Conservation (phyloP, 495 filamentous ascomycete species). For the Penicillium coprophilum region DNA sequence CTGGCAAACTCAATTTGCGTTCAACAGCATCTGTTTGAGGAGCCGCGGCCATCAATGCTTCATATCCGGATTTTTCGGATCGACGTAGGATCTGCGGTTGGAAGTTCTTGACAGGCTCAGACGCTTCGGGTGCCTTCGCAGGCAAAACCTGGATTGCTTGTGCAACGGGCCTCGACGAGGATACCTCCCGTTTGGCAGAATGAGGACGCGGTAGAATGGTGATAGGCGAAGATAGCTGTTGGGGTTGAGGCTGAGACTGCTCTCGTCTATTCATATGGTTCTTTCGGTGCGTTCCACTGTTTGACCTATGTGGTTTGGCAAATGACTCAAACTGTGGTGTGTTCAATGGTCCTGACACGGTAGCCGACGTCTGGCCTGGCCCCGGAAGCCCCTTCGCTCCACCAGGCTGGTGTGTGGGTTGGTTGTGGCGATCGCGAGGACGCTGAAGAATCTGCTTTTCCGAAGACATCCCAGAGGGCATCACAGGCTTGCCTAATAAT, state of each 20-base stretch:
- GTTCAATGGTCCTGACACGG: conserved; percentile 52
- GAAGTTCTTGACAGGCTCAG: conserved; percentile 49
- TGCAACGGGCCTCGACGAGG: conserved; percentile 16
- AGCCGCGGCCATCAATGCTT: conserved; percentile 20
- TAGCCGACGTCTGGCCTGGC: conserved; percentile 38
- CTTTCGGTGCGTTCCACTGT: conserved; percentile 27
- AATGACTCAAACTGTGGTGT: conserved; percentile 48
- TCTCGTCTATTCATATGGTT: conserved; percentile 22
- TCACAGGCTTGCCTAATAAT: conserved; percentile 33
- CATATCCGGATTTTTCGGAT: conserved; percentile 40
- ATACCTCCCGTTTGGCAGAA: conserved; percentile 34
- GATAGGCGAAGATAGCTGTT: conserved; percentile 39
- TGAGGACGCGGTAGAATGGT: conserved; percentile 48
- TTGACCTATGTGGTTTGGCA: conserved; percentile 26
- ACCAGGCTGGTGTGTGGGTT: conserved; percentile 15
- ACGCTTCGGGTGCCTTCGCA: conserved; percentile 20
- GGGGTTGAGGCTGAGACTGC: conserved; percentile 19
- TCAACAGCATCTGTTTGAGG: conserved; percentile 8
- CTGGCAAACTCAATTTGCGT: conserved; percentile 20
- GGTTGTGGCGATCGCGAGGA: conserved; percentile 24
- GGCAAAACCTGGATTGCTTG: conserved; percentile 20
- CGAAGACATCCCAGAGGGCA: conserved; percentile 10
- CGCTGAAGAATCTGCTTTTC: conserved; percentile 43
- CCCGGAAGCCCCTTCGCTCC: conserved; percentile 18
- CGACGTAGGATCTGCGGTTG: conserved; percentile 62